Evolutionary conservation across 179 eudicot species (phyloP), one percentile per base, ranked within the genome.

Genomic region (Nepenthes alata): DNA sequence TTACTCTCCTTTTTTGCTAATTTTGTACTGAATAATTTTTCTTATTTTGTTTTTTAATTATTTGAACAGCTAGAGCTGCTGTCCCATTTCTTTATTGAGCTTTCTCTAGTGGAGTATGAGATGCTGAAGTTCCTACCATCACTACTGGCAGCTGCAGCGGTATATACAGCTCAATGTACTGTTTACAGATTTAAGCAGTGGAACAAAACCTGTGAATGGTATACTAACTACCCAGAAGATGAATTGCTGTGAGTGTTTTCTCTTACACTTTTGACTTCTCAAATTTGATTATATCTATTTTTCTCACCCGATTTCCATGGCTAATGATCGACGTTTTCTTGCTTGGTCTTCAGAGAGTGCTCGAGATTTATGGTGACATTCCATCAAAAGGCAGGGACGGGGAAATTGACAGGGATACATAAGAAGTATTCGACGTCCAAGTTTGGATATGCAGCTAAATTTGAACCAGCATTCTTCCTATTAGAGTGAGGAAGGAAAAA

Each of bases 401-500:
- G 98, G 54, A 91, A 80, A 67, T 84, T 88, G 11, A 86, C 91
- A 1, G 91, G 95, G 7, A 91, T 86, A 15, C 78, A 82, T 71
- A 81, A 86, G 60, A 91, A 91, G 72, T 89, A 88, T 67, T 73
- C 71, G 37, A 86, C 98, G 25, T 76, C 87, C 0, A 91, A 80
- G 68, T 89, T 72, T 74, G 95, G 91, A 0, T 77, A 66, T 71
- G 79, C 84, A 7, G 86, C 98, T 13, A 78, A 74, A 37, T 68
- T 66, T 53, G 69, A 74, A 49, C 96, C 96, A 13, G 96, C 96
- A 12, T 54, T 58, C 37, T 86, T 84, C 73, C 75, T 89, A 44
- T 53, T 77, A 49, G 74, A 75, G 58, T 37, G 8, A 16, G 37
- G 57, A 45, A 35, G 25, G n/a, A 45, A 34, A 9, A 14, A 51